A percentile compares a stretch with the other conserved stretches of the same genome.
Evolutionary conservation across 2,329 filamentous ascomycete genomes (phyloP).

Genomic region (Alternaria brassicae): DNA sequence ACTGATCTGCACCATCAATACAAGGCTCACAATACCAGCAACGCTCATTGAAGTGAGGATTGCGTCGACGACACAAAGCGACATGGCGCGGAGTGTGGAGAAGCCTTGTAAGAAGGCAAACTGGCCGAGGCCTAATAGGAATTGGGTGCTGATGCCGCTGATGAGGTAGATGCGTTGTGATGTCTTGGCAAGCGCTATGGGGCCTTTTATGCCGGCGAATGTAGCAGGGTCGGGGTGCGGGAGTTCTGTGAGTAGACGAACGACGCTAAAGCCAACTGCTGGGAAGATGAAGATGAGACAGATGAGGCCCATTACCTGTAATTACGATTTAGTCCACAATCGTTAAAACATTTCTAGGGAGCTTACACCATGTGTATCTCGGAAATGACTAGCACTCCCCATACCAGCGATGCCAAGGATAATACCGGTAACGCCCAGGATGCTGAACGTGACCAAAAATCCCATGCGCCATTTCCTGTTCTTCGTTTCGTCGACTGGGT

Average conservation of each 20-base stretch:
- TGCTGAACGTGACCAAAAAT: slow-evolving; percentile 27
- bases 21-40: slow-evolving; percentile 20
- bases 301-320: slow-evolving; percentile 36
- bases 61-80: slow-evolving; percentile 38
- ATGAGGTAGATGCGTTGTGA: slow-evolving; percentile 34
- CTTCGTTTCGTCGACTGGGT: slow-evolving; percentile 32
- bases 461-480: slow-evolving; percentile 38
- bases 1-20: slow-evolving; percentile 34
- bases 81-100: slow-evolving; percentile 30
- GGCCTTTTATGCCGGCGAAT: slow-evolving; percentile 30
- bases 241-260: slow-evolving; percentile 32
- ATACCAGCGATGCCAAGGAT: slow-evolving; percentile 36
- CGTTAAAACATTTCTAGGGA: background rate
- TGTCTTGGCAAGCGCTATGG: slow-evolving; percentile 30
- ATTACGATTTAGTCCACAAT: background rate
- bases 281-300: slow-evolving; percentile 30
- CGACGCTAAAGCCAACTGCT: slow-evolving; percentile 21
- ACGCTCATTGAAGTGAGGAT: slow-evolving; percentile 27
- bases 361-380: slow-evolving; percentile 33
- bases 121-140: slow-evolving; percentile 28
- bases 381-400: slow-evolving; percentile 35
- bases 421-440: slow-evolving; percentile 27
- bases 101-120: slow-evolving; percentile 33
- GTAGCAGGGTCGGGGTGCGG: slow-evolving; percentile 27
- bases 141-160: slow-evolving; percentile 28